Base-by-base conservation (phyloP, 2,329 filamentous ascomycete genomes). In the Monosporascus sp. region DNA sequence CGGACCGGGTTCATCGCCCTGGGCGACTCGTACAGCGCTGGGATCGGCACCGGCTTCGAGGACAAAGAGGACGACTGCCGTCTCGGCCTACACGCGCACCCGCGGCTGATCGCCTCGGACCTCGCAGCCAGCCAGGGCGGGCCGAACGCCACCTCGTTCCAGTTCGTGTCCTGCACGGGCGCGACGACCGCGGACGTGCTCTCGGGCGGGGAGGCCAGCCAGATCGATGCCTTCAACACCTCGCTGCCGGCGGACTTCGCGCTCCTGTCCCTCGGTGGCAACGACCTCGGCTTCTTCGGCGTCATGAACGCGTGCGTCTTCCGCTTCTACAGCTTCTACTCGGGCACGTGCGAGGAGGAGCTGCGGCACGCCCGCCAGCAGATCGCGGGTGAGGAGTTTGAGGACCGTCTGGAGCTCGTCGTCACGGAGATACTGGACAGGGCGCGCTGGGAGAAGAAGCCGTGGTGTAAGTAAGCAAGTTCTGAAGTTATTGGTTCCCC, bases 271-370 rank as follows among this genome's bases (percentile, higher is more conserved):
- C 67, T 77, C 35, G 75, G 74, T 47, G 75, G 75, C 17, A 78
- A 77, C 61, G 76, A 78, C 57, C 67, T 78, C 8, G 75, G 74
- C 56, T 78, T 77, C 66, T 78, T 76, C 56, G 71, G 74, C 38
- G 72, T 78, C 20, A 75, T 78, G 62, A 77, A 78, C 58, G 74
- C 74, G 24, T 78, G 76, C 59, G 72, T 78, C 17, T 77, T 78
- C 57, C 70, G 74, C 35, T 77, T 77, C 60, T 77, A 78, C 60
- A 72, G 72, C 58, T 74, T 75, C 62, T 76, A 74, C 63, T 75
- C 72, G 17, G 74, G 74, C 5, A 74, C 74, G 1, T 78, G 75
- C 61, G 70, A 72, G 50, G 54, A 68, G 3, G 73, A 74, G 1
- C 67, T 77, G 1, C 61, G 57, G 7, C 65, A 64, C 7, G 66